These are phyloP conservation scores for Chlorella vulgaris DNA, from an alignment of 139 green algal genomes.

Conservation along the genomic window DNA sequence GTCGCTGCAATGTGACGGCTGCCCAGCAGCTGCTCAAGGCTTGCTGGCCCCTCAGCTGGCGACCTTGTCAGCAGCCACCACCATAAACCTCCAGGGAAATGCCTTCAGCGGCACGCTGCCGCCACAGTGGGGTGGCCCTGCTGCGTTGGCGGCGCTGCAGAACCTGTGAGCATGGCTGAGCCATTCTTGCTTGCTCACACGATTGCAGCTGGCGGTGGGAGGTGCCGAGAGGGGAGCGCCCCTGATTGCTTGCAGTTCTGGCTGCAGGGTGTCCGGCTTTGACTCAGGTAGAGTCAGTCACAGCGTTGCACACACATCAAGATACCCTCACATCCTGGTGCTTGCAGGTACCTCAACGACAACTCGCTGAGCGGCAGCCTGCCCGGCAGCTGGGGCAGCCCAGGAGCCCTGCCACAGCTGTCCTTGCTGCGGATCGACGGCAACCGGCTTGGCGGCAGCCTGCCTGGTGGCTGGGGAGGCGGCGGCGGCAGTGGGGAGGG, in stretches of 20 bases:
- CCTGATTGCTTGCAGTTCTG: too few species aligned
- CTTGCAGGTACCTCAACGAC: conserved; percentile 25
- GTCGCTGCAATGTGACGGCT: conserved; percentile 9
- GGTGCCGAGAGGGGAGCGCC: too few species aligned
- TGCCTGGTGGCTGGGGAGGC: conserved; percentile 18
- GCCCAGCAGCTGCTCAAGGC: conserved; percentile 2
- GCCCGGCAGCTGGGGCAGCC: not conserved
- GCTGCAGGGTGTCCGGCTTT: not conserved
- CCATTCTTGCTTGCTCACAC: not conserved
- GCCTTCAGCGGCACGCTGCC: not conserved
- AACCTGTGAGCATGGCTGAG: conserved; percentile 25
- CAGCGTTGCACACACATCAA: not conserved
- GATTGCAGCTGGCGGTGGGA: not conserved
- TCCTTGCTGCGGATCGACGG: conserved; percentile 16
- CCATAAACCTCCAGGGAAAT: conserved; percentile 30
- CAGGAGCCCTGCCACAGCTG: conserved; percentile 23
- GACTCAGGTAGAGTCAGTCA: not conserved
- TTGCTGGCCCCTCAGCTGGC: conserved; percentile 2
- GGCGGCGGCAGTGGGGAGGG: too few species aligned
- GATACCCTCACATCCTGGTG: not conserved
- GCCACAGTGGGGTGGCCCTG: not conserved
- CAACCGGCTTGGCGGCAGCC: conserved; percentile 15
- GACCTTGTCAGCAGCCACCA: not conserved
- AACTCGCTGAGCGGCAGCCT: conserved; percentile 26
- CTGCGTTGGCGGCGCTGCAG: conserved; percentile 1